Evolutionary conservation across 257 asterid genomes (phyloP), one percentile per base, ranked within the genome.

Genomic region (Paulownia fortunei): DNA sequence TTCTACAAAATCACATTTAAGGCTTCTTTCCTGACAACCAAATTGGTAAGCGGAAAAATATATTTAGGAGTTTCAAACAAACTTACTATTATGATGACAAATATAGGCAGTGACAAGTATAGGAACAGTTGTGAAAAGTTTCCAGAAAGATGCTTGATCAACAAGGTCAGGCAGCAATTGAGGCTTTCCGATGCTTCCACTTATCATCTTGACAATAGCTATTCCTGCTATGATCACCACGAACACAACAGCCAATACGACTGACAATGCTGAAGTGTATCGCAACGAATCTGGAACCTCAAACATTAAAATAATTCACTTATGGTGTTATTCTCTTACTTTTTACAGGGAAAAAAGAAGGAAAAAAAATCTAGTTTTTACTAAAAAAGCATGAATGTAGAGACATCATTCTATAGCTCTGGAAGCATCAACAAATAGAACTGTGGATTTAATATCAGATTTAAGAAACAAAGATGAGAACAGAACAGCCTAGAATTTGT

Each of bases 101-200:
- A 93, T 93, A 79, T 87, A 93, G 79, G 98, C 97, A 73, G 97
- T 91, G 86, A 91, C 97, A 13, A 93, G 89, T 74, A 93, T 86
- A 46, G 98, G 97, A 72, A 89, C 92, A 58, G 91, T 82, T 16
- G 98, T 93, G 82, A 88, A 93, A 55, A 91, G 97, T 76, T 90
- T 91, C 98, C 97, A 93, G 87, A 93, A 93, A 65, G 98, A 91
- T 66, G 92, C 97, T 79, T 91, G 98, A 81, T 90, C 90, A 73
- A 74, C 88, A 75, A 93, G 65, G 23, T 85, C 42, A 42, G 97
- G 98, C 78, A 93, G 79, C 84, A 93, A 67, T 60, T 84, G 93
- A 72, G 98, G 98, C 87, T 80, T 88, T 76, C 87, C 88, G 34
- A 93, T 91, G 92, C 91, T 91, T 80, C 98, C 97, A 76, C 73